Base-by-base conservation (phyloP, 371 early-diverging fungal genomes). In the Rhizopus arrhizus region DNA sequence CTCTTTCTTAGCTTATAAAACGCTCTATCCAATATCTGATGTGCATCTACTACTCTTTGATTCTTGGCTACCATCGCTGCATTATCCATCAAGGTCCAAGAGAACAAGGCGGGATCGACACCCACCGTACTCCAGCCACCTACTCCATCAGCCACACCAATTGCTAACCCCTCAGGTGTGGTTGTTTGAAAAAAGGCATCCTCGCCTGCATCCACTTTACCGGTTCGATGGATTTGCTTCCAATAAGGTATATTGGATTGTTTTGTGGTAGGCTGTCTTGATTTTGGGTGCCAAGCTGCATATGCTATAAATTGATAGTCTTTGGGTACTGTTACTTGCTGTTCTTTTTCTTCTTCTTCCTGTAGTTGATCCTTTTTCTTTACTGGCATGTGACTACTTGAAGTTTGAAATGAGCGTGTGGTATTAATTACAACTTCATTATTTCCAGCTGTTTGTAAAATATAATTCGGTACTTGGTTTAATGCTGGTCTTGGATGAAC, bases 61-160 rank as follows among this genome's bases (percentile, higher is more conserved):
- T 74, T 70, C 34, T 83, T 83, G 4, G 84, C 85, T 12, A 80
- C 70, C 4, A 62, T 65, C n/a, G 84, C 85, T n/a, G 85, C 86
- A 68, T 86, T 86, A 58, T 88, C 81, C 87, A 88, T 88, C 42
- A 88, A 64, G 7, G 84, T 82, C 89, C 89, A 88, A 6, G 86
- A 84, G 62, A 88, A 88, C 29, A 84, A 66, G 9, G 89, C 87
- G 57, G 80, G 80, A 58, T 79, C 76, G 0, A 79, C 77, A 11
- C 80, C 80, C 0, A 77, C 84, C 55, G 84, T 79, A 53, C 82
- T 65, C 88, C 88, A 88, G 16, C 88, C 87, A n/a, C 88, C 88
- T 11, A 88, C 88, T 50, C 88, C 88, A 61, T 88, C 88, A 0
- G 88, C 88, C 7, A 88, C 85, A 56, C 88, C 88, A 28, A 85